Conservation (phyloP, 1,139 yeast genomes). For the Candida gigantensis region DNA sequence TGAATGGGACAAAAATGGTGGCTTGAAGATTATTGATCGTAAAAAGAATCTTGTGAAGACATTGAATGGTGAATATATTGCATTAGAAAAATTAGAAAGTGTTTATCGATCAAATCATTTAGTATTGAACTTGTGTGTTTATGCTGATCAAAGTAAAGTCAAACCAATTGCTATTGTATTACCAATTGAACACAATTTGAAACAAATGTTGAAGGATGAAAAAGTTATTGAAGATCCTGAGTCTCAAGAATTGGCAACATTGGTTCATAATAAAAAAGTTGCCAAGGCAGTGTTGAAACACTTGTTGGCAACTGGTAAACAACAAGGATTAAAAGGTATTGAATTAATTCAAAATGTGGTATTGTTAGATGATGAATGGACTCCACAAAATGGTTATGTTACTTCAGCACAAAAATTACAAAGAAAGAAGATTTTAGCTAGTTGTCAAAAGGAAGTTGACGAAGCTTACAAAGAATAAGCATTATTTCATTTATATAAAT, state of each 20-base stretch:
- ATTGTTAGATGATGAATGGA: constrained; percentile 90
- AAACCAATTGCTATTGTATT: constrained; percentile 92
- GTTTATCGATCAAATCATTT: constrained; percentile 79
- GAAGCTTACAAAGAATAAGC: constrained; percentile 40
- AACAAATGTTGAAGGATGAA: constrained; percentile 55
- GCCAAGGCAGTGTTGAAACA: constrained; percentile 55
- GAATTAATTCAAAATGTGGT: constrained; percentile 82
- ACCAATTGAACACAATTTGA: constrained; percentile 71
- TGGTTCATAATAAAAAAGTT: constrained; percentile 60
- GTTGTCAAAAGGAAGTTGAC: constrained; percentile 60
- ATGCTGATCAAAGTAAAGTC: constrained; percentile 82
- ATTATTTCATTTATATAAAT: neutral
- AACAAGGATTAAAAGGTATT: constrained; percentile 81
- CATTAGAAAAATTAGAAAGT: constrained; percentile 88
- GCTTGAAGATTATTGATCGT: constrained; percentile 84
- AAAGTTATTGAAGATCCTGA: constrained; percentile 51
- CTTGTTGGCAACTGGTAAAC: constrained; percentile 71
- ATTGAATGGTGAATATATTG: constrained; percentile 95
- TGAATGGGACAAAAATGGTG: constrained; percentile 84
- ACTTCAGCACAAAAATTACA: constrained; percentile 96
- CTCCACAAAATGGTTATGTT: constrained; percentile 92
- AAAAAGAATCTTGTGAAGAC: constrained; percentile 96
- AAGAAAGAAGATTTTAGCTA: constrained; percentile 83
- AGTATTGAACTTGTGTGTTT: constrained; percentile 84
- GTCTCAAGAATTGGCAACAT: constrained; percentile 45